Base-by-base conservation (phyloP, 208 protist genomes). In the Trypanosoma avium region DNA sequence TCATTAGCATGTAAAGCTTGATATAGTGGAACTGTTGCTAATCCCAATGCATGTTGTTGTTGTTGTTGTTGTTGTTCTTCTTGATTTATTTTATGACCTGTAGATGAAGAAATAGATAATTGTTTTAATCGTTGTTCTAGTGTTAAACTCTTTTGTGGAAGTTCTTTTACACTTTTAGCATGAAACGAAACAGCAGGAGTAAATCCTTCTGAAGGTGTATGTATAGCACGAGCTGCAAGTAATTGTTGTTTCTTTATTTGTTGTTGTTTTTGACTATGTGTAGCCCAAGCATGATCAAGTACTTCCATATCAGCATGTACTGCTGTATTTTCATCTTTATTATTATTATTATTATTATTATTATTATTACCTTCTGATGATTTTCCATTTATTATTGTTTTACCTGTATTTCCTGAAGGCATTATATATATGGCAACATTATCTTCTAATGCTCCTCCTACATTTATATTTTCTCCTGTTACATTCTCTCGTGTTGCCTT, bases 1-100 rank as follows among this genome's bases (percentile, higher is more conserved):
- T 95, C 88, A 62, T 79, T 77, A 21, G 85, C 85, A 65, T 95
- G 88, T 21, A 95, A 76, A 13, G 88, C 88, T 55, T 95, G 88
- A 57, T 92, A 92, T 19, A 95, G 73, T 4, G 88, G 88, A 29
- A 92, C 75, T 7, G 88, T 94, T 5, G 85, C 83, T n/a, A 90
- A 73, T 0, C 83, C 88, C n/a, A 90, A 57, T 2, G 84, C 77
- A 49, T 82, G 75, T 53, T 73, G 64, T 27, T 75, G 54, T 47
- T 48, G 50, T n/a, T 66, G 38, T 12, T 65, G 60, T 32, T 55
- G 60, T 21, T 54, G 46, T 19, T 27, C n/a, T n/a, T n/a, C n/a
- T n/a, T n/a, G n/a, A n/a, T n/a, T n/a, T n/a, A n/a, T n/a, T n/a
- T n/a, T n/a, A n/a, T n/a, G n/a, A n/a, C n/a, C 4, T 65, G 9